Evolutionary conservation across 2,329 filamentous ascomycete species (phyloP).

Genomic region (Chrysosporium keratinophilum): DNA sequence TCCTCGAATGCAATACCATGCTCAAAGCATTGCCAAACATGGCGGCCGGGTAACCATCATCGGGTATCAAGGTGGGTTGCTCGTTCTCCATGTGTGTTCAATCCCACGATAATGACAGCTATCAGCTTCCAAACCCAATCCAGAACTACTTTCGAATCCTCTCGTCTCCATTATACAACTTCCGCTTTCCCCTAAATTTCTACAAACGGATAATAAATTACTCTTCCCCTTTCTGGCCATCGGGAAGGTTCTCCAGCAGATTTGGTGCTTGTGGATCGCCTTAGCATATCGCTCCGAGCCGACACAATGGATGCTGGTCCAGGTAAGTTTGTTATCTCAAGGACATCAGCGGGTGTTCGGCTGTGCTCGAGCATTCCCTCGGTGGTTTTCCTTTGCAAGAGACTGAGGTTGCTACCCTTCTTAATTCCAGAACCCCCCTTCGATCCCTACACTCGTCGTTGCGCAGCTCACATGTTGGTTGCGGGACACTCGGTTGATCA

Average conservation of each 20-base stretch:
- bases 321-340: slow-evolving; percentile 38
- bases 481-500: slow-evolving; percentile 69
- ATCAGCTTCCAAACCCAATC: slow-evolving; percentile 67
- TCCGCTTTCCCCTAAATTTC: slow-evolving; percentile 52
- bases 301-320: slow-evolving; percentile 74
- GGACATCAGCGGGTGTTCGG: not conserved
- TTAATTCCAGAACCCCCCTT: slow-evolving; percentile 67
- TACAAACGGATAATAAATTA: slow-evolving; percentile 57
- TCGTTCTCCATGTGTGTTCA: not conserved
- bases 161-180: slow-evolving; percentile 64
- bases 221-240: slow-evolving; percentile 71
- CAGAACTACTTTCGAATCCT: slow-evolving; percentile 59
- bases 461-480: slow-evolving; percentile 62
- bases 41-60: slow-evolving; percentile 73
- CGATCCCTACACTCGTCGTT: slow-evolving; percentile 78
- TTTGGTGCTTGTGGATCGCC: slow-evolving; percentile 57
- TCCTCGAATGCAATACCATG: slow-evolving; percentile 98
- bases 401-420: not conserved
- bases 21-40: slow-evolving; percentile 76
- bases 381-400: not conserved
- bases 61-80: slow-evolving; percentile 63
- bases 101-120: not conserved
- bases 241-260: slow-evolving; percentile 76
- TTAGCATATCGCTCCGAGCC: slow-evolving; percentile 66
- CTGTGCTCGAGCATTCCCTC: not conserved